Evolutionary conservation across 176 grass and related monocot species (phyloP).

Genomic region (Oryza australiensis): DNA sequence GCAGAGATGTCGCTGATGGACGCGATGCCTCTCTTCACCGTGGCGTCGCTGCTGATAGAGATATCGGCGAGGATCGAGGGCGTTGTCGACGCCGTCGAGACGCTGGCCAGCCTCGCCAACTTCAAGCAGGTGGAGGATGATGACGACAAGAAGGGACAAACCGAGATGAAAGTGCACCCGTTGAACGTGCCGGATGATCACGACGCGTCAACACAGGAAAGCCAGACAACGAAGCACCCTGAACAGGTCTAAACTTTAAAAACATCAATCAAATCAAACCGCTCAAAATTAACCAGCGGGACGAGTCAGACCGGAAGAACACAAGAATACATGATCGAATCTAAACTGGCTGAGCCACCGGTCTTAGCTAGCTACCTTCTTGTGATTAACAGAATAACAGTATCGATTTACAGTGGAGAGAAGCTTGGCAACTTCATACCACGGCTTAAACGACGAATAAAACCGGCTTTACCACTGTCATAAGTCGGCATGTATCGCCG

Average conservation of each 20-base stretch:
- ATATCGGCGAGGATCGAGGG: slow-evolving; percentile 59
- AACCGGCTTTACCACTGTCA: slow-evolving; percentile 18
- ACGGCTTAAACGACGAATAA: slow-evolving; percentile 42
- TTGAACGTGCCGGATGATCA: slow-evolving; percentile 36
- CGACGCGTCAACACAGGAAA: slow-evolving; percentile 6
- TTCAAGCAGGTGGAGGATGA: slow-evolving; percentile 58
- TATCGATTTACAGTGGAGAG: slow-evolving; percentile 42
- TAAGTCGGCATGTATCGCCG: not conserved
- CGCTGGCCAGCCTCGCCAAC: slow-evolving; percentile 41
- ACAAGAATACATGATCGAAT: not conserved
- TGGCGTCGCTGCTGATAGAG: slow-evolving; percentile 66
- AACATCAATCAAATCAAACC: not conserved
- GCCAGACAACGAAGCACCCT: slow-evolving; percentile 21
- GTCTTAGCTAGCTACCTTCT: not conserved
- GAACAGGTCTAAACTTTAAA: slow-evolving; percentile 17
- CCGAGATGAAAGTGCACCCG: slow-evolving; percentile 44
- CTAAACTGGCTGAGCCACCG: slow-evolving; percentile 18
- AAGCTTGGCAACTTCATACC: not conserved
- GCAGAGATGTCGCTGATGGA: slow-evolving; percentile 44
- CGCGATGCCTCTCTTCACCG: slow-evolving; percentile 60
- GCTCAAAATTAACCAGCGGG: not conserved
- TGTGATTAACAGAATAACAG: not conserved
- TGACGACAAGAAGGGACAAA: slow-evolving; percentile 39
- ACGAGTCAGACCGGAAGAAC: not conserved
- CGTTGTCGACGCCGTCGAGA: slow-evolving; percentile 62